Percentiles rank a stretch among this genome's conserved stretches.
Conservation (phyloP, 2,329 filamentous ascomycete species). For the Parascedosporium putredinis region DNA sequence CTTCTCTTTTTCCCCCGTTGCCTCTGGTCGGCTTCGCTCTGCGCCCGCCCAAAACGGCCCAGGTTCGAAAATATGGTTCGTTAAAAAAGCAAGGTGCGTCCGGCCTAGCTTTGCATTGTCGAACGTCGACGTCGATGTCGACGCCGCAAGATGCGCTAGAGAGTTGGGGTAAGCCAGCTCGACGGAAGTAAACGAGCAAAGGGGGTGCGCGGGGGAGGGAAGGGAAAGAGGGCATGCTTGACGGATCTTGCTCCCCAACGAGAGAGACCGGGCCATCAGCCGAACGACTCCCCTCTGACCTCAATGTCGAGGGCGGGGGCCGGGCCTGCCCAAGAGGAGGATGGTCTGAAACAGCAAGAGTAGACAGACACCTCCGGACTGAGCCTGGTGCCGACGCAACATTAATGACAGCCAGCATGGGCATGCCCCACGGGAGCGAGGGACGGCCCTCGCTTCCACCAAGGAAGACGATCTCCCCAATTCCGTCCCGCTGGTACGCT, state of each 20-base stretch:
- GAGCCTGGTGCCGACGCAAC: background rate
- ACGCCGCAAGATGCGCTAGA: too few relatives aligned
- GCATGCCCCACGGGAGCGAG: background rate
- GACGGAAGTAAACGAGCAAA: background rate
- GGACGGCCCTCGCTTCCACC: slow-evolving; percentile 1
- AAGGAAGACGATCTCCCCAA: background rate
- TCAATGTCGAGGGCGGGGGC: too few relatives aligned
- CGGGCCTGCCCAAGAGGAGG: too few relatives aligned
- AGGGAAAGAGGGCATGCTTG: background rate
- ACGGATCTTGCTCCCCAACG: too few relatives aligned
- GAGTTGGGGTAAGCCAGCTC: too few relatives aligned
- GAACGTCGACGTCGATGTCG: too few relatives aligned
- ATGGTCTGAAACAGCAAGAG: background rate
- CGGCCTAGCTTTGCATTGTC: too few relatives aligned
- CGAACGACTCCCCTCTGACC: too few relatives aligned
- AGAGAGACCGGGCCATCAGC: too few relatives aligned
- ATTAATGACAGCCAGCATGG: background rate
- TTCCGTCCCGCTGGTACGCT: background rate
- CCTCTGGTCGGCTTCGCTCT: too few relatives aligned
- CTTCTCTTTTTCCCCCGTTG: too few relatives aligned
- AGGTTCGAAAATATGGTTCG: background rate
- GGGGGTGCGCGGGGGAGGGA: background rate
- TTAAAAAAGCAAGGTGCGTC: background rate
- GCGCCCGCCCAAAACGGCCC: background rate
- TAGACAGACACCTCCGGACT: background rate